Evolutionary conservation across 176 grass and related monocot genomes (phyloP).

Genomic region (Tillandsia fasciculata): DNA sequence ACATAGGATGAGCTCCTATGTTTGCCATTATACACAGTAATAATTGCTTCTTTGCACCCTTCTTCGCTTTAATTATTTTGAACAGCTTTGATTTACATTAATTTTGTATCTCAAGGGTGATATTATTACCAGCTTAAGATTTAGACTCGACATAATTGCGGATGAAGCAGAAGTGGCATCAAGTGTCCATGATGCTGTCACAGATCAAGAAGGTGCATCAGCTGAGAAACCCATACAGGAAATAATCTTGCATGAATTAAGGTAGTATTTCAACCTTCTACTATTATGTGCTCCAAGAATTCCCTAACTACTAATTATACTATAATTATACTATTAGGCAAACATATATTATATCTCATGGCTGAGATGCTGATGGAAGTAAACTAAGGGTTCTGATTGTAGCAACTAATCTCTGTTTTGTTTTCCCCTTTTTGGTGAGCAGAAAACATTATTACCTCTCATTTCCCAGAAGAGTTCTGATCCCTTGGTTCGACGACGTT

Average conservation of each 20-base stretch:
- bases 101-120: slow-evolving; percentile 35
- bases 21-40: neutral
- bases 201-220: slow-evolving; percentile 20
- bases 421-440: slow-evolving; percentile 23
- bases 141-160: slow-evolving; percentile 69
- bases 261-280: slow-evolving; percentile 28
- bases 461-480: slow-evolving; percentile 80
- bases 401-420: neutral
- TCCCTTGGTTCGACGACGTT: slow-evolving; percentile 49
- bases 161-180: slow-evolving; percentile 61
- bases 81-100: slow-evolving; percentile 6
- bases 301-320: neutral
- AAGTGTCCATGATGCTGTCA: neutral
- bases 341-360: neutral
- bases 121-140: slow-evolving; percentile 57
- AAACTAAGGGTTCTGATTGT: neutral
- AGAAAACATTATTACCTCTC: slow-evolving; percentile 48
- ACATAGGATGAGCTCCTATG: no score
- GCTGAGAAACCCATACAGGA: slow-evolving; percentile 34
- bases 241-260: slow-evolving; percentile 58
- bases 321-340: neutral
- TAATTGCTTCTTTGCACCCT: slow-evolving; percentile 9
- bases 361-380: neutral
- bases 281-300: neutral
- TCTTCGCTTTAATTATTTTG: neutral